These are phyloP conservation scores for Beauveria asiatica DNA, from an alignment of 2,329 filamentous ascomycete species.

Conservation along the genomic window DNA sequence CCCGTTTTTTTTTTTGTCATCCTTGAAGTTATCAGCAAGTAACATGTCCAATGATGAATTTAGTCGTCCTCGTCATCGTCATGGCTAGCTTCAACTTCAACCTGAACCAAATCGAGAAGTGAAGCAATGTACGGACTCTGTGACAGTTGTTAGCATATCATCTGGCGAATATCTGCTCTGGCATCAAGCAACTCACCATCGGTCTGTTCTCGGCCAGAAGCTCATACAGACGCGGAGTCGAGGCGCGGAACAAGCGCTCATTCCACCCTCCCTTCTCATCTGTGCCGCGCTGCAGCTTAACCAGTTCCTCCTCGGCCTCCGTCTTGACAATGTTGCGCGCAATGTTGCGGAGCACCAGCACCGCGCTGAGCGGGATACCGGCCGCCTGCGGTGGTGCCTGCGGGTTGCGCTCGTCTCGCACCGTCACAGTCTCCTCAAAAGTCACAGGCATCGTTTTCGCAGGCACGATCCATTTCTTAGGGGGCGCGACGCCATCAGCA, in stretches of 20 bases:
- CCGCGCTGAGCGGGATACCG: slow-evolving; percentile 70
- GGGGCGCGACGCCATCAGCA: slow-evolving; percentile 7
- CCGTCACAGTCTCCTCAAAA: slow-evolving; percentile 47
- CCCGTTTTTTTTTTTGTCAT: not conserved
- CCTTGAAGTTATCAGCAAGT: not conserved
- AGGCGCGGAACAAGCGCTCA: slow-evolving; percentile 57
- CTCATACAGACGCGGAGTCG: slow-evolving; percentile 57
- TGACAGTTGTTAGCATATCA: slow-evolving; percentile 7
- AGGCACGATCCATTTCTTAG: slow-evolving; percentile 39
- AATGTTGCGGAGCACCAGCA: slow-evolving; percentile 70
- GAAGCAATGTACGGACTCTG: slow-evolving; percentile 34
- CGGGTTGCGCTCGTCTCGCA: slow-evolving; percentile 49
- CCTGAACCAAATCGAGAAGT: slow-evolving; percentile 29
- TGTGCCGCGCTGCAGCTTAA: slow-evolving; percentile 38
- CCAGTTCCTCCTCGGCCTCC: slow-evolving; percentile 45
- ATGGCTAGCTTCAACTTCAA: slow-evolving; percentile 20
- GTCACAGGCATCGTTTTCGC: slow-evolving; percentile 46
- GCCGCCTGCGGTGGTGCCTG: slow-evolving; percentile 55
- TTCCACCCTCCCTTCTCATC: slow-evolving; percentile 52
- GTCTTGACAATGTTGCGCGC: slow-evolving; percentile 59
- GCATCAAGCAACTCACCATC: slow-evolving; percentile 35
- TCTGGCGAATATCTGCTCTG: not conserved
- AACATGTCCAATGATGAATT: not conserved
- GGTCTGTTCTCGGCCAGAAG: slow-evolving; percentile 61
- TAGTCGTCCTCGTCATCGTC: slow-evolving; percentile 8